Conservation (phyloP, 164 flowering plant species). For the Vitis labrusca region DNA sequence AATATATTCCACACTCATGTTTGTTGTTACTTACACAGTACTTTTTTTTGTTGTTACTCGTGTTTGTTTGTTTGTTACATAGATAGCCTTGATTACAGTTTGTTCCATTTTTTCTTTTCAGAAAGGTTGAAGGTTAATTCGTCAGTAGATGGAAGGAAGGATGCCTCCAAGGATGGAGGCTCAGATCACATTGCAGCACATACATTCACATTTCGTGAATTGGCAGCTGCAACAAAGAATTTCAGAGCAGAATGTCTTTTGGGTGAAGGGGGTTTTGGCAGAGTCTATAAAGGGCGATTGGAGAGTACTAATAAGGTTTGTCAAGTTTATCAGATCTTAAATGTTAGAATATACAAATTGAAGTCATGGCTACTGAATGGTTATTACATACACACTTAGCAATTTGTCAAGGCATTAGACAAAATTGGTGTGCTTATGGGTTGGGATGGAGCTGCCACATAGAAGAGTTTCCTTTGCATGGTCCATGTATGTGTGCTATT, state of each 20-base stretch:
- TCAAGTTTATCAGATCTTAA: not conserved
- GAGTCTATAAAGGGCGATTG: conserved; percentile 56
- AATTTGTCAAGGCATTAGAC: no score
- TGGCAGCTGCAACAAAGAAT: conserved; percentile 49
- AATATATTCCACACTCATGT: not conserved
- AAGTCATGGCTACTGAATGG: not conserved
- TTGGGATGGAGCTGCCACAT: no score
- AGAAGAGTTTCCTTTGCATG: not conserved
- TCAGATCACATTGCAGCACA: conserved; percentile 44
- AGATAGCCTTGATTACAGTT: not conserved
- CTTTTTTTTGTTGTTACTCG: not conserved
- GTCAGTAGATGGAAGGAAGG: conserved; percentile 23
- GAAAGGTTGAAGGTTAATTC: conserved; percentile 32
- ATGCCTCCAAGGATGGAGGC: conserved; percentile 31
- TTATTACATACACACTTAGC: not conserved
- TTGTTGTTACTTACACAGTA: not conserved
- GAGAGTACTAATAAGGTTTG: conserved; percentile 47
- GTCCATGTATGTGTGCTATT: not conserved
- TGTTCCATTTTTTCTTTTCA: conserved; percentile 7
- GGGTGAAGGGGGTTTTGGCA: conserved; percentile 67
- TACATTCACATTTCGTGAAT: conserved; percentile 43
- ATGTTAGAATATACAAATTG: not conserved
- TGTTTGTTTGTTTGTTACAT: not conserved
- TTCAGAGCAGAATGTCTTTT: conserved; percentile 51
- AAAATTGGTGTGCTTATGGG: no score